A percentile compares a stretch with the other conserved stretches of the same genome.
phyloP scores from a whole-genome alignment of 495 filamentous ascomycete species.

The Penicillium samsonianum region DNA sequence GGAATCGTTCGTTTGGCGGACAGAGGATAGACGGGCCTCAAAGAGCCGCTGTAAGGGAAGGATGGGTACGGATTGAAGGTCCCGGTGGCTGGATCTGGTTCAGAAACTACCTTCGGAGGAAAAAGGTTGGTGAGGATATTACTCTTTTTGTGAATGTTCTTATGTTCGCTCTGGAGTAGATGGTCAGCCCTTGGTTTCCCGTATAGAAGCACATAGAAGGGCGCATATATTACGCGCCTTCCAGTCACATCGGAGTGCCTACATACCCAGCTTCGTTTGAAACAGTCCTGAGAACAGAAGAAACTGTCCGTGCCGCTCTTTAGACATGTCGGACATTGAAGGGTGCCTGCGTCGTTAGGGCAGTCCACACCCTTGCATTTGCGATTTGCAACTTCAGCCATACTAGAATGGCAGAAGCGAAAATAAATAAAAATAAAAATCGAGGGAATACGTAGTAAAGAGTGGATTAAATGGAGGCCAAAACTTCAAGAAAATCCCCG shows the following conservation, averaged over 20 bases:
- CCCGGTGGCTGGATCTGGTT: constrained; percentile 86
- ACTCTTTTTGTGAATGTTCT: constrained; percentile 81
- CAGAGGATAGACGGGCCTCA: constrained; percentile 89
- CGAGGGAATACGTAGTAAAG: background rate
- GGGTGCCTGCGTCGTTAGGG: constrained; percentile 73
- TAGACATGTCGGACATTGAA: constrained; percentile 94
- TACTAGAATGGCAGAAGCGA: constrained; percentile 6
- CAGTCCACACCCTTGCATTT: constrained; percentile 84
- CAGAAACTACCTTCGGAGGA: constrained; percentile 76
- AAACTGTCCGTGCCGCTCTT: constrained; percentile 88
- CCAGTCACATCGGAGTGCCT: constrained; percentile 41
- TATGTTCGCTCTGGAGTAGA: constrained; percentile 71
- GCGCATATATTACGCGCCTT: constrained; percentile 27
- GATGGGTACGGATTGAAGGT: constrained; percentile 87
- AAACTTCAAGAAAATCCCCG: constrained; percentile 17
- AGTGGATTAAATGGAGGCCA: constrained; percentile 8
- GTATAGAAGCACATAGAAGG: constrained; percentile 1
- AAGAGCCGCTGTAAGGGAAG: constrained; percentile 74
- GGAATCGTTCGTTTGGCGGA: constrained; percentile 73
- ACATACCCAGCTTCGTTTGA: constrained; percentile 92
- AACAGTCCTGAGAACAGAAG: constrained; percentile 98
- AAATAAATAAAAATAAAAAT: background rate
- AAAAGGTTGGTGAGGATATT: constrained; percentile 71
- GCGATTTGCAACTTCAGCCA: constrained; percentile 48
- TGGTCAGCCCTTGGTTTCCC: constrained; percentile 19